Evolutionary conservation across 1,139 yeast species (phyloP).

Genomic region (Magnusiomyces magnusii): DNA sequence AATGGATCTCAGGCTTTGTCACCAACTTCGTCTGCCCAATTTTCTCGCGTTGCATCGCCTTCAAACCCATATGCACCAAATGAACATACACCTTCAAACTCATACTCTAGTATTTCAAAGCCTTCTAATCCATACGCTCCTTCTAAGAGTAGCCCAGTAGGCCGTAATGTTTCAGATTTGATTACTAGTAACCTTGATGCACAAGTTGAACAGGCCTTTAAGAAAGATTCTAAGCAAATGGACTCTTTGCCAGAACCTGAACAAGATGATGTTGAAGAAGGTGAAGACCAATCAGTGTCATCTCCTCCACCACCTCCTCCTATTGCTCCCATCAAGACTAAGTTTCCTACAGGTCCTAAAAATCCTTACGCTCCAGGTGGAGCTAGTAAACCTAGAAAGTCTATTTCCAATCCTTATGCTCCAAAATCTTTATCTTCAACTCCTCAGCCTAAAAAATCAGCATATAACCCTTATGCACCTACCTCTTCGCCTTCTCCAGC

Average conservation of each 20-base stretch:
- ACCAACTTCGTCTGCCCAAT: background rate
- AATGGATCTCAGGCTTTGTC: background rate
- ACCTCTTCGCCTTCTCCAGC: background rate
- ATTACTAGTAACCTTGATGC: background rate
- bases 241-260: background rate
- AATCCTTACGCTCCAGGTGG: conserved; percentile 1
- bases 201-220: background rate
- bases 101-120: background rate
- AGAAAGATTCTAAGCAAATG: background rate
- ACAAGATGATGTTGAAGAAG: background rate
- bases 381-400: background rate
- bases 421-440: conserved; percentile 7
- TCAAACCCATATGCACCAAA: background rate
- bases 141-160: background rate
- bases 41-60: background rate
- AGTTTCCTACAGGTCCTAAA: background rate
- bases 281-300: background rate
- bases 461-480: conserved; percentile 13
- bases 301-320: conserved; percentile 5
- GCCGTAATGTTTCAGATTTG: background rate
- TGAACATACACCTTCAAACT: background rate
- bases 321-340: background rate
- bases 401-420: conserved; percentile 6
- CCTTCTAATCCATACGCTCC: background rate
- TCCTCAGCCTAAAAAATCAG: background rate